Base-by-base conservation (phyloP, 495 filamentous ascomycete species). In the Aspergillus cristatus region DNA sequence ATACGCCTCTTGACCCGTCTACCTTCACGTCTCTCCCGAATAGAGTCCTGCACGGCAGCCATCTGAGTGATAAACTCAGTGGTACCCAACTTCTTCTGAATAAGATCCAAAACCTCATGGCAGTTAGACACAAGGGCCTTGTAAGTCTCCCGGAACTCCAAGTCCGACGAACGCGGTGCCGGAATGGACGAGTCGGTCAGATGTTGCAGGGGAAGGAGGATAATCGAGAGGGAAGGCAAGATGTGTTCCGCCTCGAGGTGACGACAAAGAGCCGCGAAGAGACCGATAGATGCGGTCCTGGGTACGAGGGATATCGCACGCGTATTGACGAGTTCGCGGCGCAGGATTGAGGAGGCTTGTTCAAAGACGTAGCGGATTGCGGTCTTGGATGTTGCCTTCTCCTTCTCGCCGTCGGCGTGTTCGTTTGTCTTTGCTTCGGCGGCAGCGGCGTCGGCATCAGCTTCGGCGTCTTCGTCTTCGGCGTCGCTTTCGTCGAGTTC, bases 11-110 rank as follows among this genome's bases (percentile, higher is more conserved):
- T 96, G 37, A 65, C 72, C 28, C 81, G 77, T 54, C 91, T 63
- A 34, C 74, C 75, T 46, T 82, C 77, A 43, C 91, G 71, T 50
- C 79, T 74, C 51, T 70, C 70, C 50, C 72, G 76, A 11, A 90
- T 78, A 18, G 62, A 68, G 28, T 83, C 72, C 37, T 82, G 75
- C 4, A 91, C 82, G 18, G 62, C 70, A 25, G 78, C 55, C 53
- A 95, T 65, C 30, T 79, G 68, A 24, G 67, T 65, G 14, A 88
- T 73, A 57, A 85, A 97, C 47, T 74, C 79, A 0, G 75, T 71
- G 3, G 82, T 84, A n/a, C 89, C 91, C 33, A 95, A 62, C 51
- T 84, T 85, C 63, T 76, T 78, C 65, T 94, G 87, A 41, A 97
- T 53, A 15, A 67, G 53, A 36, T 81, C 78, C 55, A 95, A 71